Evolutionary conservation across 1,284 basidiomycete species (phyloP).

Genomic region (Moniliella sp.): DNA sequence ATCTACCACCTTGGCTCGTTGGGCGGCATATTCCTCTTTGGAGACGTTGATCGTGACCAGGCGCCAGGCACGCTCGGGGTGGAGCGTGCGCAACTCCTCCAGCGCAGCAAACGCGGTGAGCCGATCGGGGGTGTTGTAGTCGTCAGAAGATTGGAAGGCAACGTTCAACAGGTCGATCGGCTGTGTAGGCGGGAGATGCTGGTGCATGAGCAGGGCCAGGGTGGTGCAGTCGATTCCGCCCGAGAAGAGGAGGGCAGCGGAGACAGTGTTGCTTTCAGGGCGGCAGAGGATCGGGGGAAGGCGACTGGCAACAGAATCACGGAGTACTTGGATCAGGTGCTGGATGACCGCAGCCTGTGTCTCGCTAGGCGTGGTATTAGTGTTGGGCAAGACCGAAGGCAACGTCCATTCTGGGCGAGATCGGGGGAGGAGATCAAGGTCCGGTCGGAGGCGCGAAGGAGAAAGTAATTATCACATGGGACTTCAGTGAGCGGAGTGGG

Average conservation of each 20-base stretch:
- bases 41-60: constrained; percentile 71
- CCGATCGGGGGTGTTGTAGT: constrained; percentile 64
- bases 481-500: too few species aligned
- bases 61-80: constrained; percentile 60
- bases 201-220: constrained; percentile 54
- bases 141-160: constrained; percentile 81
- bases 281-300: neutral
- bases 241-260: constrained; percentile 72
- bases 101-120: constrained; percentile 55
- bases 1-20: neutral
- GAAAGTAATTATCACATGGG: too few species aligned
- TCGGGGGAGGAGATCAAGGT: too few species aligned
- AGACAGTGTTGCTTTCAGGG: constrained; percentile 8
- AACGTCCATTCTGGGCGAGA: too few species aligned
- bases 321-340: too few species aligned
- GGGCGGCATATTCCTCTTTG: neutral
- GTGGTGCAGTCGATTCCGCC: constrained; percentile 84
- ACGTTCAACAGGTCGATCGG: constrained; percentile 88
- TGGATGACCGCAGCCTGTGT: too few species aligned
- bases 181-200: constrained; percentile 37
- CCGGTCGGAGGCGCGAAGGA: too few species aligned
- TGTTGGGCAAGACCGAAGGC: too few species aligned
- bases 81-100: constrained; percentile 50
- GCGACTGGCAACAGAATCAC: neutral
- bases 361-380: too few species aligned